phyloP scores from a whole-genome alignment of 495 filamentous ascomycete genomes.

The Penicillium waksmanii region DNA sequence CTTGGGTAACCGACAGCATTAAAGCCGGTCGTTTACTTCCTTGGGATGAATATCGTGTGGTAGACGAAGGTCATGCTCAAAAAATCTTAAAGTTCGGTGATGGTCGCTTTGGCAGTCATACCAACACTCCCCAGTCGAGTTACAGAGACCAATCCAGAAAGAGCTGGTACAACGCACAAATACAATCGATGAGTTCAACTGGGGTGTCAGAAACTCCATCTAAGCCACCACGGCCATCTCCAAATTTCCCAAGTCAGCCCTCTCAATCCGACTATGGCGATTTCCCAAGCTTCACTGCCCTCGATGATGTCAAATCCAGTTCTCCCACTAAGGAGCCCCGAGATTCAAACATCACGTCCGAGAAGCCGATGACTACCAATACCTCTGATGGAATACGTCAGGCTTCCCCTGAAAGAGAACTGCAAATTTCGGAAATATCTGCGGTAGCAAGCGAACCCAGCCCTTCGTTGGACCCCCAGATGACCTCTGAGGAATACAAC shows the following conservation, averaged over 20 bases:
- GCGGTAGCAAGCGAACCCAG: constrained; percentile 10
- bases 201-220: constrained; percentile 15
- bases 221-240: background rate
- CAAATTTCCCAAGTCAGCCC: constrained; percentile 8
- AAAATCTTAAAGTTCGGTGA: constrained; percentile 77
- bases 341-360: background rate
- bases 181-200: constrained; percentile 43
- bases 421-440: constrained; percentile 13
- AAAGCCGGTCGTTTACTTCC: constrained; percentile 76
- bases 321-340: background rate
- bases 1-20: constrained; percentile 92
- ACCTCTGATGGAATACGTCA: background rate
- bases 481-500: constrained; percentile 93
- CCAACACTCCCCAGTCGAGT: constrained; percentile 53
- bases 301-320: constrained; percentile 21
- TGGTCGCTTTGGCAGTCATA: constrained; percentile 68
- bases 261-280: constrained; percentile 51
- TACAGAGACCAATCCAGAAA: constrained; percentile 77
- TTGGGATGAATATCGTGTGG: constrained; percentile 80
- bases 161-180: constrained; percentile 79
- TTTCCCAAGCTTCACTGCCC: constrained; percentile 44
- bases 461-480: constrained; percentile 35
- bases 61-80: constrained; percentile 78
- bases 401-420: background rate
- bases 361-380: background rate